A percentile compares a stretch with the other conserved stretches of the same genome.
These are phyloP conservation scores for Ogataea kodamae DNA, from an alignment of 805 yeast species.

Conservation along the genomic window DNA sequence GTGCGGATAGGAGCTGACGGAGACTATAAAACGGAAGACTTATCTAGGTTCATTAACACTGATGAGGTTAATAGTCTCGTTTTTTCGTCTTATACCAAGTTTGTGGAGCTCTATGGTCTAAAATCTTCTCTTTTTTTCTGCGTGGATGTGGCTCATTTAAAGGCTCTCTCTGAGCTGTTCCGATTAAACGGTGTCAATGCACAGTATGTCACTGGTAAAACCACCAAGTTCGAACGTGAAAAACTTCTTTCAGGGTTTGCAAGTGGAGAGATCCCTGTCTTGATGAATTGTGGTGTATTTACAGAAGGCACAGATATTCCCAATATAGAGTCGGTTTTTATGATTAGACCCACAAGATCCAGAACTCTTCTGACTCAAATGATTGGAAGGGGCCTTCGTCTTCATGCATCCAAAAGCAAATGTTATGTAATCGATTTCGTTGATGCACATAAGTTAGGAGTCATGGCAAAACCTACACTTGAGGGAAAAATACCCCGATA, in stretches of 20 bases:
- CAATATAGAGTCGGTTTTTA: constrained; percentile 71
- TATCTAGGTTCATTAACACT: constrained; percentile 56
- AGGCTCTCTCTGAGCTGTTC: constrained; percentile 48
- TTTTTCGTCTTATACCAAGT: constrained; percentile 47
- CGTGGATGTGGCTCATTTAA: constrained; percentile 68
- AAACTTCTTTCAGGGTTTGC: constrained; percentile 55
- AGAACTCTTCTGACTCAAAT: constrained; percentile 71
- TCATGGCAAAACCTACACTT: constrained; percentile 25
- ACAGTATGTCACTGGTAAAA: constrained; percentile 65
- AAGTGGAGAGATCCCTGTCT: constrained; percentile 59
- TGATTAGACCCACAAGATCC: constrained; percentile 81
- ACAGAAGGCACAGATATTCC: constrained; percentile 97
- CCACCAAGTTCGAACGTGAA: constrained; percentile 50
- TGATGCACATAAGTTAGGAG: constrained; percentile 43
- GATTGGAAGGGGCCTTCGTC: constrained; percentile 85
- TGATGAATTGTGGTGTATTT: constrained; percentile 84
- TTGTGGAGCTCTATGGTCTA: constrained; percentile 38
- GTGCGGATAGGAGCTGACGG: constrained; percentile 30
- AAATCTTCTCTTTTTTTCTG: constrained; percentile 75
- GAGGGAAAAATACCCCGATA: constrained; percentile 17
- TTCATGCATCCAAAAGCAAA: constrained; percentile 53
- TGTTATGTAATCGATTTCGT: constrained; percentile 80
- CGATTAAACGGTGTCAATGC: constrained; percentile 62
- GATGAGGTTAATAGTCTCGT: constrained; percentile 53
- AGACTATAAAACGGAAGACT: constrained; percentile 52